phyloP scores from a whole-genome alignment of 768 basidiomycete genomes.

The Termitomyces bulborhizus region DNA sequence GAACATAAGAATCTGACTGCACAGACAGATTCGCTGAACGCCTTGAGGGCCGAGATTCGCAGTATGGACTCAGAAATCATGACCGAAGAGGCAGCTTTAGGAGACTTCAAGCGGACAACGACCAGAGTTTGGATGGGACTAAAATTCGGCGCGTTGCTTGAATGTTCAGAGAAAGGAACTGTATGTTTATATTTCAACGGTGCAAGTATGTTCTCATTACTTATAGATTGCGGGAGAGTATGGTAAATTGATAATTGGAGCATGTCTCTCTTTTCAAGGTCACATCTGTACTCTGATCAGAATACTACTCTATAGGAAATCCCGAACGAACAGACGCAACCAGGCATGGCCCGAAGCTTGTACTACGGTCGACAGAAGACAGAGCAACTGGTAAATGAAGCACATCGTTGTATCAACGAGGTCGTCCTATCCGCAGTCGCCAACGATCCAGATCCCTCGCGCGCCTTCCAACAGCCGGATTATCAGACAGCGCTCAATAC shows the following conservation, averaged over 20 bases:
- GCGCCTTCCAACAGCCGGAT: constrained; percentile 1
- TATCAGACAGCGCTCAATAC: background rate
- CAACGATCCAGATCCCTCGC: constrained; percentile 8
- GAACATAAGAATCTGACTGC: constrained; percentile 77
- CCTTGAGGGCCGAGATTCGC: constrained; percentile 71
- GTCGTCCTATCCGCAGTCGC: constrained; percentile 42
- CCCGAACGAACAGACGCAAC: constrained; percentile 72
- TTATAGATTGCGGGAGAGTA: constrained; percentile 46
- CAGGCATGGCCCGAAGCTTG: constrained; percentile 67
- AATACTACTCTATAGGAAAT: constrained; percentile 48
- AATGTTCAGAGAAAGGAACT: constrained; percentile 77
- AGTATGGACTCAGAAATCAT: constrained; percentile 78
- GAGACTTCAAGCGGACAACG: constrained; percentile 76
- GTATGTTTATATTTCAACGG: constrained; percentile 24
- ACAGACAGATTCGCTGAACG: constrained; percentile 70
- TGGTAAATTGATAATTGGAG: constrained; percentile 45
- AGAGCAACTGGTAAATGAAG: constrained; percentile 56
- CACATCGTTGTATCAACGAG: constrained; percentile 46
- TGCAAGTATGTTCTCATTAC: background rate
- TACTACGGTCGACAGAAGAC: constrained; percentile 67
- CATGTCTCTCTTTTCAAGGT: constrained; percentile 15
- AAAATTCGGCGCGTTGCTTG: constrained; percentile 84
- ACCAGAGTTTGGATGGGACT: constrained; percentile 68
- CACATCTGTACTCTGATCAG: background rate
- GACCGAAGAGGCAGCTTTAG: constrained; percentile 70